Percentiles rank a stretch among this genome's conserved stretches.
Conservation (phyloP, 129 eudicot genomes). For the Ambrosia artemisiifolia region DNA sequence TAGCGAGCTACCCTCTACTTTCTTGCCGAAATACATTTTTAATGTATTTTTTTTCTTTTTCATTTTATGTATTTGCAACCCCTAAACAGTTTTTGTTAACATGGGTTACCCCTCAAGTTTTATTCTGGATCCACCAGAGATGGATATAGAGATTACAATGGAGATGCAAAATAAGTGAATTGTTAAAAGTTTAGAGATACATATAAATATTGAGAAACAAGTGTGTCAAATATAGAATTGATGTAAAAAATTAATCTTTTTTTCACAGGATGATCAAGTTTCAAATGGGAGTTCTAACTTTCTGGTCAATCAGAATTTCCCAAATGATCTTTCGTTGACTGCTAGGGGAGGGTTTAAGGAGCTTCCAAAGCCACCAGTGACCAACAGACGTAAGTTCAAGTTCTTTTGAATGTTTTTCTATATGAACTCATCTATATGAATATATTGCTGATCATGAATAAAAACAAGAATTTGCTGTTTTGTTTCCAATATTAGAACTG, state of each 20-base stretch:
- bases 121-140: too few species aligned
- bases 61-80: too few species aligned
- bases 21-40: too few species aligned
- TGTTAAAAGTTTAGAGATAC: too few species aligned
- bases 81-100: too few species aligned
- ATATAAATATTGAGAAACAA: too few species aligned
- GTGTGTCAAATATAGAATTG: neutral
- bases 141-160: too few species aligned
- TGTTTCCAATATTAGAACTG: neutral
- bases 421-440: neutral
- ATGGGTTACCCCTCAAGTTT: too few species aligned
- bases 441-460: neutral
- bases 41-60: too few species aligned
- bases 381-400: constrained; percentile 54
- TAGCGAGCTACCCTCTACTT: too few species aligned
- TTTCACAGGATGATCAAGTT: constrained; percentile 51
- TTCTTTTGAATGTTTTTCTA: neutral
- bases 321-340: constrained; percentile 32
- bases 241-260: neutral
- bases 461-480: neutral
- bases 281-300: constrained; percentile 48
- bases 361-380: constrained; percentile 55
- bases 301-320: constrained; percentile 39
- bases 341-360: constrained; percentile 44
- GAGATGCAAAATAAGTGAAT: too few species aligned